Conservation (phyloP, 2,329 filamentous ascomycete species). For the Talaromyces sp. region DNA sequence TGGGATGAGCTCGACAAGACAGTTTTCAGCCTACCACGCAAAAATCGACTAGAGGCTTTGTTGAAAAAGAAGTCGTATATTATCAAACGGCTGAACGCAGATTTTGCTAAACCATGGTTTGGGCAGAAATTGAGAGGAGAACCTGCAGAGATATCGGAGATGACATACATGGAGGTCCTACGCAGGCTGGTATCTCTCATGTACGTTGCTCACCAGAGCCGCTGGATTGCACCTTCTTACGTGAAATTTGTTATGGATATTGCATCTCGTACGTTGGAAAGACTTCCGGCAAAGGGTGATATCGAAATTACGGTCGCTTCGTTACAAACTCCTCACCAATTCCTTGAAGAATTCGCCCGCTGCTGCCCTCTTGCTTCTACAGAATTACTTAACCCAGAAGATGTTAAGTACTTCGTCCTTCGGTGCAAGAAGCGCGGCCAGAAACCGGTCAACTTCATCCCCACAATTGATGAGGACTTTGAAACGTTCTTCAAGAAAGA, state of each 20-base stretch:
- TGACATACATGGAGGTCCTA: constrained; percentile 89
- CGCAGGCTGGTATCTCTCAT: constrained; percentile 84
- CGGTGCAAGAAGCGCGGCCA: constrained; percentile 88
- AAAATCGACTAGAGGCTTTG: constrained; percentile 58
- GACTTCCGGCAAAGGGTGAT: neutral
- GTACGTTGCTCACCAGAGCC: constrained; percentile 70
- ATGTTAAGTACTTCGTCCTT: constrained; percentile 70
- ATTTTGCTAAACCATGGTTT: constrained; percentile 97
- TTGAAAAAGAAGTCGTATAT: constrained; percentile 67
- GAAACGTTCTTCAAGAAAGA: constrained; percentile 99
- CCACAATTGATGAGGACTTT: constrained; percentile 88
- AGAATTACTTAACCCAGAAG: constrained; percentile 1
- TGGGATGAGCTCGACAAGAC: constrained; percentile 40
- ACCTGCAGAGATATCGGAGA: constrained; percentile 85
- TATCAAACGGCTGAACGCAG: constrained; percentile 78
- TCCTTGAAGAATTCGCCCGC: neutral
- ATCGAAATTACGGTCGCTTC: neutral
- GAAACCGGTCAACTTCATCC: constrained; percentile 96
- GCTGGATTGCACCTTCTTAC: constrained; percentile 84
- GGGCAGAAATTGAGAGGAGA: constrained; percentile 77
- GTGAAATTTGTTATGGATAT: constrained; percentile 85
- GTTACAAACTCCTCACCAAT: neutral
- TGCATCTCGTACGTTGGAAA: constrained; percentile 89
- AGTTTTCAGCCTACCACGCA: constrained; percentile 24
- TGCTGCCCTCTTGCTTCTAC: neutral